Evolutionary conservation across 2,329 filamentous ascomycete genomes (phyloP).

Genomic region (Colletotrichum chlorophyti): DNA sequence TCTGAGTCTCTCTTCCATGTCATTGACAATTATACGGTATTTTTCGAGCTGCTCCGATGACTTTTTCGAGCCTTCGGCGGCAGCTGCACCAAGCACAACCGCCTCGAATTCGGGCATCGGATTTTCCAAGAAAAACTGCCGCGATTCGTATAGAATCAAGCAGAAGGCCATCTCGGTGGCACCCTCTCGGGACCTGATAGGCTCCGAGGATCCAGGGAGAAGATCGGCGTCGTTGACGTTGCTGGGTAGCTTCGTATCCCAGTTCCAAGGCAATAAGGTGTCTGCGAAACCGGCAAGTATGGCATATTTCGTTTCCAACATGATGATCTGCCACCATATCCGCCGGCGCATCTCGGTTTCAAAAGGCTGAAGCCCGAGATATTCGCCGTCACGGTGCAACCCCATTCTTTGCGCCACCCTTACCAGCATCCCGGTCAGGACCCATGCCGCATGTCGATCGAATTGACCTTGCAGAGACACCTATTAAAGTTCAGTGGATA

Average conservation of each 20-base stretch:
- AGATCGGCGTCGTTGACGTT: conserved; percentile 68
- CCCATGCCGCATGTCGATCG: conserved; percentile 65
- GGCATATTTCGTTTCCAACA: conserved; percentile 18
- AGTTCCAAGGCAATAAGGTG: conserved; percentile 58
- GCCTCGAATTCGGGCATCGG: conserved; percentile 48
- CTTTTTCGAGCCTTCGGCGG: conserved; percentile 55
- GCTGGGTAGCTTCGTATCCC: conserved; percentile 54
- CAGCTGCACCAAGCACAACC: conserved; percentile 43
- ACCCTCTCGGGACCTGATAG: conserved; percentile 57
- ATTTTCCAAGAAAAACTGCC: conserved; percentile 53
- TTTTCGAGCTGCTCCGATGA: conserved; percentile 50
- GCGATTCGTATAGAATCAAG: conserved; percentile 53
- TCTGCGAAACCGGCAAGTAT: conserved; percentile 47
- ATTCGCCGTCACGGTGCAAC: conserved; percentile 68
- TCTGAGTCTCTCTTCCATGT: conserved; percentile 49
- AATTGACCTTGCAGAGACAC: conserved; percentile 63
- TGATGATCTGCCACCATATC: conserved; percentile 21
- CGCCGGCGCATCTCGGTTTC: conserved; percentile 12
- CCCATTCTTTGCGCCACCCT: conserved; percentile 71
- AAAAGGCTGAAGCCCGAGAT: conserved; percentile 40
- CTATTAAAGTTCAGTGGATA: conserved; percentile 58
- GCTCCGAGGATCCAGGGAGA: conserved; percentile 54
- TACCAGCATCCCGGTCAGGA: conserved; percentile 65
- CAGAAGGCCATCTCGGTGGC: conserved; percentile 39
- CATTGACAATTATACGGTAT: conserved; percentile 48